Evolutionary conservation across 345 rosid species (phyloP), one percentile per base, ranked within the genome.

Genomic region (Brassica cretica): DNA sequence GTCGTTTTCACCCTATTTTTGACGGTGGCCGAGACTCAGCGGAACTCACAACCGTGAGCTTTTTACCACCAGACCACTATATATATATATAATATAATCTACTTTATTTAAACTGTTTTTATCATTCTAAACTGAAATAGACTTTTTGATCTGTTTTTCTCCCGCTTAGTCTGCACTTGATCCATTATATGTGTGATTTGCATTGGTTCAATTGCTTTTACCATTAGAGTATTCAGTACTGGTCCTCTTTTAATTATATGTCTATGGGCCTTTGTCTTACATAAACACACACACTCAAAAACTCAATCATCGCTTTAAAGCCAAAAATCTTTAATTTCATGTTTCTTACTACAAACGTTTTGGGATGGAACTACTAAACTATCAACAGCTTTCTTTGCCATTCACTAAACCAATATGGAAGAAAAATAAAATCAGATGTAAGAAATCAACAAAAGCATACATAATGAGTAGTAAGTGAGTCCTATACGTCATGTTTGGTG

Each of bases 401-500:
- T 59, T 30, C 64, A 59, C 32, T n/a, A 59, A 5, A 24, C 33
- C 25, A 2, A 56, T 27, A 27, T 27, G 30, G 30, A 27, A 27
- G 30, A 27, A 27, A 27, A 27, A 27, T 27, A 16, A 56, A 60
- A 60, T 64, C 24, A 15, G 35, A 64, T 32, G 24, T 8, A 30
- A 30, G 15, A 63, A 30, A 30, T 30, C 11, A 30, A 30, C 49
- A 10, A 41, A 41, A 41, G 49, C 49, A n/a, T 5, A 63, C 6
- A 64, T 14, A 32, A 66, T 39, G 49, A 24, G 24, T 2, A 29
- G 37, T 41, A 24, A 24, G 10, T 16, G 30, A 55, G 53, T 19
- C 73, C 73, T 70, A 55, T 27, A 10, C 49, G 30, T 71, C 71
- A 55, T 71, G 66, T 35, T 71, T 76, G 59, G 62, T 62, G 56